Evolutionary conservation across 306 rosid genomes (phyloP).

Genomic region (Begonia peltatifolia): DNA sequence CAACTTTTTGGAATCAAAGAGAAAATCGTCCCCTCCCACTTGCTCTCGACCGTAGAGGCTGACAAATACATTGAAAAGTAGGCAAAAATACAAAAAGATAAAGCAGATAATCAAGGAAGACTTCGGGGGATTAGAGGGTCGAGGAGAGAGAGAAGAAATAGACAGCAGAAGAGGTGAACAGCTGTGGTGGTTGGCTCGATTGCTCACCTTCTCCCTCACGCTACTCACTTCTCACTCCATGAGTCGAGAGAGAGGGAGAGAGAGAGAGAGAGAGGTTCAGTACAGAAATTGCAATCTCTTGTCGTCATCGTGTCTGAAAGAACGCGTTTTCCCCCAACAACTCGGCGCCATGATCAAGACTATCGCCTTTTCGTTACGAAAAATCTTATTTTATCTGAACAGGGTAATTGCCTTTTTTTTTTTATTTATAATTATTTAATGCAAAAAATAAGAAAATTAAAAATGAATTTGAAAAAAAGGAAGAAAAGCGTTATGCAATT

Average conservation of each 20-base stretch:
- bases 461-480: no score
- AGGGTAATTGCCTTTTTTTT: no score
- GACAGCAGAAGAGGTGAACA: slow-evolving; percentile 13
- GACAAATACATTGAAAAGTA: slow-evolving; percentile 15
- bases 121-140: slow-evolving; percentile 2
- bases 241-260: background rate
- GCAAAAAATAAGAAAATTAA: no score
- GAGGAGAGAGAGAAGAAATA: background rate
- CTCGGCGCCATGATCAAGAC: no score
- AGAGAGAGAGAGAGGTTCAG: slow-evolving; percentile 1
- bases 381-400: no score
- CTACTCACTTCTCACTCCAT: background rate
- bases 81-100: slow-evolving; percentile 8
- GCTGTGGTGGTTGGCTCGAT: slow-evolving; percentile 12
- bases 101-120: background rate
- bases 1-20: no score
- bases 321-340: no score
- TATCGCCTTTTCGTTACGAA: no score
- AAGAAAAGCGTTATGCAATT: no score
- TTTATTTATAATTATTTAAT: no score
- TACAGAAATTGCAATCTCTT: background rate
- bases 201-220: background rate
- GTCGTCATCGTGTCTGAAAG: no score
- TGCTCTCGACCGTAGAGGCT: slow-evolving; percentile 7
- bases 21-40: background rate